Evolutionary conservation across 2,329 filamentous ascomycete genomes (phyloP), one percentile per base, ranked within the genome.

Genomic region (Cephalotrichum gorgonifer): DNA sequence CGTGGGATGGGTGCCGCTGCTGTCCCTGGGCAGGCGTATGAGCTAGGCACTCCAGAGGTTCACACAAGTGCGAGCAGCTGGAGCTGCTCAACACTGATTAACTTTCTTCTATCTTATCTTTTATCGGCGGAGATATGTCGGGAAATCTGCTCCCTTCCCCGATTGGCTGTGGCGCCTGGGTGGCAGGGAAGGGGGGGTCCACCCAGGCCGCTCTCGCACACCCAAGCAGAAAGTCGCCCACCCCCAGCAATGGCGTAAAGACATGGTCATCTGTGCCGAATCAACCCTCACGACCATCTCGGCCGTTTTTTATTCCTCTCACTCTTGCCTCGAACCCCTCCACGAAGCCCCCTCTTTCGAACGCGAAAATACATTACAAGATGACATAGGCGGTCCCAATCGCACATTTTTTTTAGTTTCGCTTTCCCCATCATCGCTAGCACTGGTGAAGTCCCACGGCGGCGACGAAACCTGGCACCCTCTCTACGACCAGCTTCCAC

Each of bases 311-410:
- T 48, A 25, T 23, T 31, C 17, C 23, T 28, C 45, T 33, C 45
- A 47, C 31, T 47, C 23, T 22, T 39, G 14, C 23, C 33, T 43
- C 43, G 43, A 22, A 31, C 28, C 25, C 4, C 31, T 14, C 35
- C n/a, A 28, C 44, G 31, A 20, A 23, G 20, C 38, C 38, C 22
- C 30, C 25, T 48, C n/a, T 39, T 11, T 43, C 28, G 27, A 43
- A 28, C 38, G 26, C 38, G 26, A 5, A 25, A 43, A 14, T 50
- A n/a, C 33, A 39, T 47, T 46, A 45, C 51, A 52, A 48, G 48
- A 57, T 57, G 55, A 47, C 55, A 48, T 56, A 56, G 52, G 43
- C 17, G 20, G 39, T 26, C 41, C 46, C 44, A 31, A 54, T 54
- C 45, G 44, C 51, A 49, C 42, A 41, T 53, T 44, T 49, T 35